phyloP scores from a whole-genome alignment of 176 grass and related monocot species.

The Rhynchospora pubera region DNA sequence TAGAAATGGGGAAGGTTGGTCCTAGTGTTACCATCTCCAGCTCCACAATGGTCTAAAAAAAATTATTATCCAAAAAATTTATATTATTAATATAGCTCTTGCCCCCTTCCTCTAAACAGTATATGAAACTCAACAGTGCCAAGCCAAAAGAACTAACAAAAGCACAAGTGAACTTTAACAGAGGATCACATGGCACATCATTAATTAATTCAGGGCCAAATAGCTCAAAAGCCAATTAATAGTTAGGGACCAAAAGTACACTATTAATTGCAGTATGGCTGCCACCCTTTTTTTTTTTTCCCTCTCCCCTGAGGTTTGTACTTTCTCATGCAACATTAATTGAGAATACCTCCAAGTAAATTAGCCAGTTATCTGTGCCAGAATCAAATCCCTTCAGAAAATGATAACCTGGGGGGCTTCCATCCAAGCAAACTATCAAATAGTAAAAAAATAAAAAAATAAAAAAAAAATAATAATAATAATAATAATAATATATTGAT shows the following conservation, averaged over 20 bases:
- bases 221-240: background rate
- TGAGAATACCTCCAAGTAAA: constrained; percentile 48
- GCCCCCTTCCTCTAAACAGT: background rate
- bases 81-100: background rate
- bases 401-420: constrained; percentile 63
- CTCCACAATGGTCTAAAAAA: background rate
- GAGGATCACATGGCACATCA: background rate
- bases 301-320: background rate
- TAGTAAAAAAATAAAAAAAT: background rate
- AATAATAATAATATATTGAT: background rate
- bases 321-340: background rate
- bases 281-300: background rate
- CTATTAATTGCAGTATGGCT: background rate
- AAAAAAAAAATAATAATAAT: too few relatives aligned
- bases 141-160: background rate
- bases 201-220: background rate
- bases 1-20: too few relatives aligned
- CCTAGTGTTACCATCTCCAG: too few relatives aligned
- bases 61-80: too few relatives aligned
- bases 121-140: background rate
- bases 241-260: background rate
- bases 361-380: constrained; percentile 48
- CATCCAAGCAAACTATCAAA: constrained; percentile 73
- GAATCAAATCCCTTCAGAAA: constrained; percentile 51
- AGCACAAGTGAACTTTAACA: background rate